Evolutionary conservation across 2,329 filamentous ascomycete genomes (phyloP), one percentile per base, ranked within the genome.

Genomic region (Fusarium circinatum): DNA sequence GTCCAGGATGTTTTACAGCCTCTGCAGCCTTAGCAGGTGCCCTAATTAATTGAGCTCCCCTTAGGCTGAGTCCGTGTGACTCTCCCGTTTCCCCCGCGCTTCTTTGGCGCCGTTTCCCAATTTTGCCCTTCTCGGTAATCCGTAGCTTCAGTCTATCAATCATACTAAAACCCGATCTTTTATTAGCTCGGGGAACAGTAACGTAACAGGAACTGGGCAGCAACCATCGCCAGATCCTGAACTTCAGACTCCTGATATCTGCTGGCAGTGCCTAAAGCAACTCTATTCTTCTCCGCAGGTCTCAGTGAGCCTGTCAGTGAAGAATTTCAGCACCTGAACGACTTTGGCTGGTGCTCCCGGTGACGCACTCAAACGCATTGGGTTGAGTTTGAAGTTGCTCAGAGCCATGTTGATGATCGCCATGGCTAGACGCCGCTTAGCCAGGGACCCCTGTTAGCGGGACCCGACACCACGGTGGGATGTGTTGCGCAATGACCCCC

Each of bases 381-480:
- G 55, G 17, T 39, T 36, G 54, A 61, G 48, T 49, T 26, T 51
- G 32, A 44, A 45, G 41, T 44, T 58, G 39, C 45, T 39, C 58
- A 56, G 48, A 62, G 42, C 48, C 62, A 66, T 49, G 45, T 60
- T 59, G 49, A 58, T 68, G 75, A 76, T 74, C 70, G 68, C 47
- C 75, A 65, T 68, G 34, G 58, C 38, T 63, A 52, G 55, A 49
- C 42, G 47, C 54, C 28, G 24, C 45, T 30, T 18, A 45, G 47
- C 68, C 13, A 38, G 63, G 66, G 49, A 13, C 38, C 63, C 67
- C 54, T 69, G 72, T 66, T 51, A 62, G 47, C 56, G 49, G 49
- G 61, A 70, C 76, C 76, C 76, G 75, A 74, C 68, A 62, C 69
- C 51, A 55, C 52, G 76, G 76, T 65, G 75, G 71, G 51, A 65